Evolutionary conservation across 352 stramenopile species (phyloP).

Genomic region (Globisporangium paroecandrum): DNA sequence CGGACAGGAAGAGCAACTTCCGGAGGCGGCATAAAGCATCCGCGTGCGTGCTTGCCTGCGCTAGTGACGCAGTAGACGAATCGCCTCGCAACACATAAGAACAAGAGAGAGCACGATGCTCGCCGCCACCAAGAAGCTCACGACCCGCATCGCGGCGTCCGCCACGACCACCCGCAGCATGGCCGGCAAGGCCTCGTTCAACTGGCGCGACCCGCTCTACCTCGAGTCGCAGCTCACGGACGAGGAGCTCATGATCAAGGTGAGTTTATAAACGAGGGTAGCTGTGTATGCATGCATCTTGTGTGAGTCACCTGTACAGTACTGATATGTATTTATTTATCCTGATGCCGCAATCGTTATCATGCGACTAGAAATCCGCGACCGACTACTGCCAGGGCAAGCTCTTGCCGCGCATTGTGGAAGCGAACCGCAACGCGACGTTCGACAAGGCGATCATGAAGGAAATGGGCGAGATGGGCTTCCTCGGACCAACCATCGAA

Average conservation of each 20-base stretch:
- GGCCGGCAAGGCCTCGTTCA: constrained; percentile 57
- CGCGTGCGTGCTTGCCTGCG: not conserved
- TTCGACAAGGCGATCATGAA: constrained; percentile 95
- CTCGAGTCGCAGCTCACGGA: constrained; percentile 82
- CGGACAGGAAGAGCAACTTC: constrained; percentile 3
- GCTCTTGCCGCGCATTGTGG: constrained; percentile 90
- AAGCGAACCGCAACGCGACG: constrained; percentile 93
- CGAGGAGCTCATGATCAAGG: constrained; percentile 90
- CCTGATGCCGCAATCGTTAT: no score
- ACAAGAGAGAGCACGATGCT: constrained; percentile 24
- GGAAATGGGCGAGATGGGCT: constrained; percentile 92
- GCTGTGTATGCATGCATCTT: not conserved
- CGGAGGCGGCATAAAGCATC: not conserved
- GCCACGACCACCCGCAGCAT: constrained; percentile 30
- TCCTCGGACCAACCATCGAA: constrained; percentile 93
- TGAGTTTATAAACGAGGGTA: constrained; percentile 18
- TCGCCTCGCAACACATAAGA: not conserved
- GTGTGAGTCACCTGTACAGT: not conserved
- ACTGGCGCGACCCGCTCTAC: constrained; percentile 81
- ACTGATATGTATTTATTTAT: not conserved
- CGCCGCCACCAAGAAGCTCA: constrained; percentile 21
- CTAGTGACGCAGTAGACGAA: constrained; percentile 12
- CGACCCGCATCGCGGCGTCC: constrained; percentile 21
- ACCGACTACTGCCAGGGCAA: constrained; percentile 93
- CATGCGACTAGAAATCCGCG: constrained; percentile 74